Evolutionary conservation across 768 basidiomycete species (phyloP).

Genomic region (Suillus plorans): DNA sequence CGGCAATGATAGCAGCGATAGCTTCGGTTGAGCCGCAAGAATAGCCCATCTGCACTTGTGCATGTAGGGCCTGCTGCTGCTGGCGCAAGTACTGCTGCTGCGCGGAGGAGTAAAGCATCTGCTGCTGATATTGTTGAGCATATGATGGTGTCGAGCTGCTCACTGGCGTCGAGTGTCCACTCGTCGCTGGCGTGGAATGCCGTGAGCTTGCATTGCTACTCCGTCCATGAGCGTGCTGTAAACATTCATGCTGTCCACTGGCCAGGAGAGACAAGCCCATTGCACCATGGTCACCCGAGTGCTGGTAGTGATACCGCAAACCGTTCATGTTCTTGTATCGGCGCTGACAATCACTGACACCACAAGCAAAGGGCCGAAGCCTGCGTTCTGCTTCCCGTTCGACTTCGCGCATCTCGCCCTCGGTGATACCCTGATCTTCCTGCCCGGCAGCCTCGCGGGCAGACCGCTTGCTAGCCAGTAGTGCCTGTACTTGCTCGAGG

Average conservation of each 20-base stretch:
- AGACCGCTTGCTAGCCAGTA: conserved; percentile 52
- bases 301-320: conserved; percentile 93
- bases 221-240: conserved; percentile 36
- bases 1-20: neutral
- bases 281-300: conserved; percentile 93
- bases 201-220: conserved; percentile 29
- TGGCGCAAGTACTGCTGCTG: conserved; percentile 37
- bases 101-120: conserved; percentile 36
- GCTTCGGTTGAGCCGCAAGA: neutral
- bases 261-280: conserved; percentile 84
- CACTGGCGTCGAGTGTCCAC: conserved; percentile 33
- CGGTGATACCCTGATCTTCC: conserved; percentile 45
- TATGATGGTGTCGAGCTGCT: conserved; percentile 31
- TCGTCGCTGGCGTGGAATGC: conserved; percentile 31
- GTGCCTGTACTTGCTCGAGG: conserved; percentile 70
- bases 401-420: conserved; percentile 67
- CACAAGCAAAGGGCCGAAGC: conserved; percentile 84
- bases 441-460: conserved; percentile 42
- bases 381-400: conserved; percentile 84
- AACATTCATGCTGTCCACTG: conserved; percentile 63
- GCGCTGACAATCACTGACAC: conserved; percentile 81
- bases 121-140: conserved; percentile 35
- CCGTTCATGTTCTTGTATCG: conserved; percentile 99
- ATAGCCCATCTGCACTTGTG: conserved; percentile 28
- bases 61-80: conserved; percentile 33